Evolutionary conservation across 352 stramenopile species (phyloP), one percentile per base, ranked within the genome.

Genomic region (Phytophthora nicotianae): DNA sequence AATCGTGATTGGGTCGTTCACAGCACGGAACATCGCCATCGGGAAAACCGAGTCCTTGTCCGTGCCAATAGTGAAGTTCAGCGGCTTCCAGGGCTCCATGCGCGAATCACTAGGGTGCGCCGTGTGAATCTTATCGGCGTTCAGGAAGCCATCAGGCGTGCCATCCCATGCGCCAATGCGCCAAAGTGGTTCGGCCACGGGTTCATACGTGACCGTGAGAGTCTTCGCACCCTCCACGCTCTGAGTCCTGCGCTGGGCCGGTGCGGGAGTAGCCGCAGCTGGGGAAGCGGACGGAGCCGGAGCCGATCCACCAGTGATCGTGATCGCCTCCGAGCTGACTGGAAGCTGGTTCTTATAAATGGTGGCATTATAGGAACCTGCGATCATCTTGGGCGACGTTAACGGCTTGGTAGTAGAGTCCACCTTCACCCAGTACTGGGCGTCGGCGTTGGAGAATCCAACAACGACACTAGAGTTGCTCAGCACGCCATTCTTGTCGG

Each of bases 321-420:
- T 72, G 52, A 83, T 68, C 4, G 41, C 11, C 23, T 66, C 62
- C 5, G 67, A 81, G 11, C 65, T 71, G 16, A 84, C 77, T 4
- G 66, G 67, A 13, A 87, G 73, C 21, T 84, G 72, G 53, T 79
- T 84, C 62, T 79, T 84, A 65, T 78, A 84, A 17, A 87, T 77
- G 3, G 71, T 79, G 5, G 79, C 54, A 14, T 75, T 87, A 53
- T 87, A 87, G 21, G 64, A 75, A 8, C 77, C 77, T 9, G 58
- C 45, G 21, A 75, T 70, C 77, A 87, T 87, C 33, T 66, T 38
- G 0, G 77, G 75, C 20, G 77, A 83, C 21, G 66, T 78, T 19
- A 79, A 80, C 0, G 53, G 64, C 32, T 55, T 58, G 3, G 32
- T 53, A 9, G 58, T 65, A 0, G 59, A 50, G 1, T 55, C 52